A percentile compares a stretch with the other conserved stretches of the same genome.
These are phyloP conservation scores for Boehmeria nivea DNA, from an alignment of 306 rosid genomes.

Conservation along the genomic window DNA sequence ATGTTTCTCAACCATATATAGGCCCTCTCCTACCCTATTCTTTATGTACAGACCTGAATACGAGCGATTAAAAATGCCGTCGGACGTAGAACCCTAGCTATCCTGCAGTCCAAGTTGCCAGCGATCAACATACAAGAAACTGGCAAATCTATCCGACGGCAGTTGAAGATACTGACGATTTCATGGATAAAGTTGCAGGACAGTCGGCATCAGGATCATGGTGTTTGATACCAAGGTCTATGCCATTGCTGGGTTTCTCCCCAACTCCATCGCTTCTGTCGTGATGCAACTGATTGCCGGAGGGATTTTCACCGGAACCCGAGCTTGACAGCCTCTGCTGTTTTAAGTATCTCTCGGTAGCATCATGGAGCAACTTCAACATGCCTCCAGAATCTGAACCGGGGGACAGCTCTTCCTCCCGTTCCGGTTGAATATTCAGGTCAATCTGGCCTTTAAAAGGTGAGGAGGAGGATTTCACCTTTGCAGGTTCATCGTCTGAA, in stretches of 20 bases:
- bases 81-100: too few species aligned
- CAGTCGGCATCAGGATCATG: constrained; percentile 38
- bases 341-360: constrained; percentile 49
- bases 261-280: constrained; percentile 44
- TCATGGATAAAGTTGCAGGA: constrained; percentile 45
- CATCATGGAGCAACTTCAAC: constrained; percentile 66
- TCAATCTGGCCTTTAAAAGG: constrained; percentile 92
- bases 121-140: constrained; percentile 18
- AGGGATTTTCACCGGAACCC: constrained; percentile 45
- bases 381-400: constrained; percentile 73
- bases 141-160: constrained; percentile 19
- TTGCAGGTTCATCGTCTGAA: constrained; percentile 74
- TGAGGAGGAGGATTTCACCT: constrained; percentile 54
- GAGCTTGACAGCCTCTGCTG: constrained; percentile 44
- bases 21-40: constrained; percentile 23
- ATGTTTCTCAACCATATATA: constrained; percentile 34
- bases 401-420: constrained; percentile 93
- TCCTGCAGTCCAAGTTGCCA: constrained; percentile 15
- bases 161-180: constrained; percentile 41
- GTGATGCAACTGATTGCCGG: constrained; percentile 41
- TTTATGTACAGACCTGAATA: constrained; percentile 74
- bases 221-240: constrained; percentile 41
- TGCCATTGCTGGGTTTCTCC: constrained; percentile 43
- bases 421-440: constrained; percentile 93
- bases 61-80: constrained; percentile 40